Evolutionary conservation across 768 basidiomycete genomes (phyloP), one percentile per base, ranked within the genome.

Genomic region (Mrakia gelida): DNA sequence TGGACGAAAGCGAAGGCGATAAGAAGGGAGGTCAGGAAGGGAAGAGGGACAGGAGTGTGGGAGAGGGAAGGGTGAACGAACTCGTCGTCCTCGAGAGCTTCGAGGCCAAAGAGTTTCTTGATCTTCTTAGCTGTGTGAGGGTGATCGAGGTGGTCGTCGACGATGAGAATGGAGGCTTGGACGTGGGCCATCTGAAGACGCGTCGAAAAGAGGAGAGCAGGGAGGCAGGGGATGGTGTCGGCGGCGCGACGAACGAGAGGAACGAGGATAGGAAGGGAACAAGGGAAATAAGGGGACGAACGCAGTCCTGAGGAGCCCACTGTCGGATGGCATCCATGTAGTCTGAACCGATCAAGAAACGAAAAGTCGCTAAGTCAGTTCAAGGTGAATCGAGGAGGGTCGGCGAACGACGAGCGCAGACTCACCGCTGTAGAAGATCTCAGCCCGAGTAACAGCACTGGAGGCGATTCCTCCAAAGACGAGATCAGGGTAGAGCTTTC

Each of bases 401-500:
- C n/a, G n/a, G n/a, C n/a, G n/a, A n/a, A n/a, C 4, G 5, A 10
- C 9, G 26, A 15, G 7, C 23, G 41, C 41, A 30, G 16, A 52
- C 65, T 43, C 13, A 76, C 75, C 75, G 15, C 34, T 94, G 81
- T 92, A 92, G 80, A 89, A 86, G 49, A 95, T 84, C 11, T 89
- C 84, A 3, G 95, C 94, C 81, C 95, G 93, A 0, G 93, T 95
- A 10, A 97, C 95, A 45, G 92, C 93, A 81, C 75, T 32, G 52
- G 34, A 43, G 3, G 78, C 78, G 45, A 79, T 79, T 2, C 73
- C 78, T 21, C 78, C 78, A 32, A 56, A 71, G 52, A 79, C 78
- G 41, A 75, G 65, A n/a, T 79, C 70, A 0, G 78, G 78, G 45
- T 79, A 75, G 28, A 79, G 65, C 54, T 70, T 62, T 18, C 89